Evolutionary conservation across 345 rosid species (phyloP), one percentile per base, ranked within the genome.

Genomic region (Dovyalis caffra): DNA sequence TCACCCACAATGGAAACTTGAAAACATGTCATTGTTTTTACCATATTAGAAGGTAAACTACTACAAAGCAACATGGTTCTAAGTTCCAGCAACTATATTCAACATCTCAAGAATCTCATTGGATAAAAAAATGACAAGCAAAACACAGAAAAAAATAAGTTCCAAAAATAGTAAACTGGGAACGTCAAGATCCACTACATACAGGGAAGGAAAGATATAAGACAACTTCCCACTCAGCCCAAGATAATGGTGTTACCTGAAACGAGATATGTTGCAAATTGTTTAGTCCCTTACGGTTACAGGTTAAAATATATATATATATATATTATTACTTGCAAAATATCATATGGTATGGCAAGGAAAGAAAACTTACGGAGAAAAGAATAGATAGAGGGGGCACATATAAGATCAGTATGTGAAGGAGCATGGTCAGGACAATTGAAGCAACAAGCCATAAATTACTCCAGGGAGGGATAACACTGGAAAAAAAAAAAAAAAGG

Each of bases 381-480:
- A 95, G 95, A 84, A 90, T 65, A 37, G 99, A 91, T 37, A 95
- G 86, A 7, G 98, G 98, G 73, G 73, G 92, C 76, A 93, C 90
- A 70, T 91, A 91, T 71, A 95, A 86, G 75, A 93, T 89, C 72
- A 93, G 85, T 25, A 90, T 61, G 88, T 93, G 99, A 78, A 95
- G 91, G 70, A 93, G 75, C 97, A 95, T 93, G 53, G 98, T 95
- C 83, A 95, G 83, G 77, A 91, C 75, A 72, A 95, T 93, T 74
- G 99, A 95, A 61, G 81, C 95, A 43, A 93, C 98, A 34, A 95
- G 97, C 99, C 99, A 95, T 80, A 92, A 73, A 84, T 95, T 95
- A 88, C 98, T 95, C 97, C 99, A 89, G 60, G 99, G 99, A 78
- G 95, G 93, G 80, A 92, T 88, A 75, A 87, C 92, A 81, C 99